A percentile compares a stretch with the other conserved stretches of the same genome.
phyloP scores from a whole-genome alignment of 257 asterid species.

The Scutellaria galericulata region DNA sequence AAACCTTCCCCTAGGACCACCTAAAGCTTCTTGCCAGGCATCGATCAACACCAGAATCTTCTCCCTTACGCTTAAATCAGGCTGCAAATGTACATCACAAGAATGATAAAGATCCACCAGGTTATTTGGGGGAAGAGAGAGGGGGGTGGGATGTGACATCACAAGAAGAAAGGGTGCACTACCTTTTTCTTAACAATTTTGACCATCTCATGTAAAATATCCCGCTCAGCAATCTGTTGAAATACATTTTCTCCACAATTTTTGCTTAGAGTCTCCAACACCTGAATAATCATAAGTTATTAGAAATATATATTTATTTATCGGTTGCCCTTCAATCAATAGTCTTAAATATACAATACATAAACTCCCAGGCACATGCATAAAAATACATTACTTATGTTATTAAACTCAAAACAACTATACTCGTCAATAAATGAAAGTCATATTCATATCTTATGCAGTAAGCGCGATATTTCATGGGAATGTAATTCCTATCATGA shows the following conservation, averaged over 20 bases:
- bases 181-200: slow-evolving; percentile 96
- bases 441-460: slow-evolving; percentile 8
- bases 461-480: not conserved
- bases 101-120: slow-evolving; percentile 16
- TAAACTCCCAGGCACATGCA: not conserved
- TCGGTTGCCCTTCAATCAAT: not conserved
- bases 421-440: not conserved
- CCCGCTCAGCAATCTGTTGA: slow-evolving; percentile 91
- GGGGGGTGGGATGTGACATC: not conserved
- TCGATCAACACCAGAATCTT: slow-evolving; percentile 87
- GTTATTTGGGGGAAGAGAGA: not conserved
- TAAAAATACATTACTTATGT: not conserved
- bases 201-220: slow-evolving; percentile 90
- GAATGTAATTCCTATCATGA: slow-evolving; percentile 4
- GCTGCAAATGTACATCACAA: slow-evolving; percentile 56
- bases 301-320: slow-evolving; percentile 6
- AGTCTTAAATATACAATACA: not conserved
- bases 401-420: not conserved
- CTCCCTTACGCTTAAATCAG: slow-evolving; percentile 93
- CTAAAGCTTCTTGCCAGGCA: slow-evolving; percentile 96
- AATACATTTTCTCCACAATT: slow-evolving; percentile 92
- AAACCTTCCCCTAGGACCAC: slow-evolving; percentile 84
- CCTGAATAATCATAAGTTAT: slow-evolving; percentile 55
- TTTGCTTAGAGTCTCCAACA: slow-evolving; percentile 92
- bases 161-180: slow-evolving; percentile 6